Base-by-base conservation (phyloP, 2,329 filamentous ascomycete genomes). In the Colletotrichum eremochloae region DNA sequence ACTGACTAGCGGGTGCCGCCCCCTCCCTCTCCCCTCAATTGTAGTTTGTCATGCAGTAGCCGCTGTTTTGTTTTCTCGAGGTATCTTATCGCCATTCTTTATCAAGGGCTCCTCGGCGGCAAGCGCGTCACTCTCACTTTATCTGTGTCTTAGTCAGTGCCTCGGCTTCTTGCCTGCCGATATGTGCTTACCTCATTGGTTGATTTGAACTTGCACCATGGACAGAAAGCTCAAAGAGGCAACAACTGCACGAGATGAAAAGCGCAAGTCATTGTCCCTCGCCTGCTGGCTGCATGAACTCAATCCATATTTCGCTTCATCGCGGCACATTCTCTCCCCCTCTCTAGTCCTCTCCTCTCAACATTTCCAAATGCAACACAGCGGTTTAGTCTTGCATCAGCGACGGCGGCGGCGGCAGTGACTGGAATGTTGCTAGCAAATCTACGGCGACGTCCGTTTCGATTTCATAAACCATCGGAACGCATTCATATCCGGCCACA, bases 271-370 rank as follows among this genome's bases (percentile, higher is more conserved):
- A 71, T 63, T 38, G 46, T 36, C 53, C 44, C 63, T 60, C 50
- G 42, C 52, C 50, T 52, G 60, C 56, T 69, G 66, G 60, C 56
- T 69, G 66, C 66, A 69, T 69, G 60, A 72, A 69, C 46, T 36
- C 31, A 24, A 61, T 29, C 48, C 48, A 42, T 38, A 14, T 24
- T 48, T 64, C 4, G 33, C 46, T 55, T 29, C 60, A 56, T 64
- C 46, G 60, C 52, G 31, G 42, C 65, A 64, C n/a, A 36, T 29
- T 12, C 12, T 15, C 46, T 38, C 55, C n/a, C 18, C 24, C 24
- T 2, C 14, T 31, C 14, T 14, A 33, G 15, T 18, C n/a, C 46
- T n/a, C 60, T 46, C 18, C 36, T 5, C 9, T 7, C 50, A 5
- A 31, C 42, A 24, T 46, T 42, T 48, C 38, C 67, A 29, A 44